phyloP scores from a whole-genome alignment of 192 early-diverging fungal genomes.

The Backusella sp. region DNA sequence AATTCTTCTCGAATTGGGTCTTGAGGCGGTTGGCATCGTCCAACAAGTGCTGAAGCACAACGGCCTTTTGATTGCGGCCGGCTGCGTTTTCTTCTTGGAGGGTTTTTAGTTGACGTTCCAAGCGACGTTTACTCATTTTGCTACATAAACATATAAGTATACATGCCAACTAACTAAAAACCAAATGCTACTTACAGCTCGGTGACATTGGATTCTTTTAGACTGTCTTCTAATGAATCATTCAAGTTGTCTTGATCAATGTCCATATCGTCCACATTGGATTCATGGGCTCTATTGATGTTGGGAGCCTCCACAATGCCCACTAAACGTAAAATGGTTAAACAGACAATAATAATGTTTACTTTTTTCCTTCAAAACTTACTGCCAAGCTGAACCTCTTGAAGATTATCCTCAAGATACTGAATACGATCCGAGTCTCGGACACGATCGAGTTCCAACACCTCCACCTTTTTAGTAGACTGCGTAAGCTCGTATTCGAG shows the following conservation, averaged over 20 bases:
- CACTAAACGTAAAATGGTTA: slow-evolving; percentile 9
- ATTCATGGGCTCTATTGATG: background rate
- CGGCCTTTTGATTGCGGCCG: slow-evolving; percentile 27
- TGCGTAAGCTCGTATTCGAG: slow-evolving; percentile 70
- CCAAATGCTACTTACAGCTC: slow-evolving; percentile 20
- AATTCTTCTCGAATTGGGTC: slow-evolving; percentile 36
- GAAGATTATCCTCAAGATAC: slow-evolving; percentile 74
- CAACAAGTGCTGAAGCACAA: slow-evolving; percentile 37
- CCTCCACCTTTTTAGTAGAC: slow-evolving; percentile 57
- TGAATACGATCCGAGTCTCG: slow-evolving; percentile 76
- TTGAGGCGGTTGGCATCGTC: slow-evolving; percentile 44
- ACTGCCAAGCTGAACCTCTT: slow-evolving; percentile 78
- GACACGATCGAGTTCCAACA: slow-evolving; percentile 60
- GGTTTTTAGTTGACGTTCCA: slow-evolving; percentile 30
- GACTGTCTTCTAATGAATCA: slow-evolving; percentile 30
- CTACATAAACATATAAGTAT: slow-evolving; percentile 12
- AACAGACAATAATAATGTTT: no score
- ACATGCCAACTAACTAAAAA: no score
- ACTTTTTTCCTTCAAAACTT: slow-evolving; percentile 2
- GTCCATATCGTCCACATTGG: slow-evolving; percentile 18
- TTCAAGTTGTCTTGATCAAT: slow-evolving; percentile 12
- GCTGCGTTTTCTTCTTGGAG: slow-evolving; percentile 30
- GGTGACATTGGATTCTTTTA: slow-evolving; percentile 34
- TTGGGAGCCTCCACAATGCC: background rate
- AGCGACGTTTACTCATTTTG: slow-evolving; percentile 28